Evolutionary conservation across 805 yeast genomes (phyloP).

Genomic region (Zygosaccharomyces pseudorouxii): DNA sequence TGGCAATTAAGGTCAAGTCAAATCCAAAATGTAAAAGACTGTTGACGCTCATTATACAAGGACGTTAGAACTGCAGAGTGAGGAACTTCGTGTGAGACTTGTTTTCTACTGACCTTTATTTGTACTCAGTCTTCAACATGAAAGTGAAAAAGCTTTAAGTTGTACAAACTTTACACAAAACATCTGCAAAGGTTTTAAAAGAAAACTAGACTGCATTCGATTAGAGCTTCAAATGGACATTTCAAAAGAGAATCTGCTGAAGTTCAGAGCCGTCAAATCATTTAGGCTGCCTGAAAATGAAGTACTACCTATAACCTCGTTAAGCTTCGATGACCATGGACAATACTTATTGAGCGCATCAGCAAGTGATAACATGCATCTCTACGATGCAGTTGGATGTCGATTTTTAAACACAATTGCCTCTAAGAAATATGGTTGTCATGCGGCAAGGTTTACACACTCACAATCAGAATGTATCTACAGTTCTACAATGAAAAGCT

Average conservation of each 20-base stretch:
- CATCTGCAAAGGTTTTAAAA: neutral
- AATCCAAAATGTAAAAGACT: constrained; percentile 57
- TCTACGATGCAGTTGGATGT: constrained; percentile 75
- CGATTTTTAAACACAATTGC: constrained; percentile 61
- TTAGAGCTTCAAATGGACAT: constrained; percentile 15
- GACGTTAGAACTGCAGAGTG: neutral
- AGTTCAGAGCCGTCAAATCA: constrained; percentile 43
- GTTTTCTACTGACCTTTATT: neutral
- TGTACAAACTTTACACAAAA: neutral
- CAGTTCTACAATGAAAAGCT: constrained; percentile 78
- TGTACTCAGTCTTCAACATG: neutral
- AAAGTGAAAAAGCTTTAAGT: constrained; percentile 1
- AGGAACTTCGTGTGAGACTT: too few species aligned
- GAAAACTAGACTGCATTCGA: neutral
- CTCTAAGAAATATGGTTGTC: constrained; percentile 90
- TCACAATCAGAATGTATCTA: constrained; percentile 66
- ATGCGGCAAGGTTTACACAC: constrained; percentile 79
- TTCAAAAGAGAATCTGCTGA: constrained; percentile 26
- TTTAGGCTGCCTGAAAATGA: constrained; percentile 46
- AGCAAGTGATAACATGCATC: constrained; percentile 74
- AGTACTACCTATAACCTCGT: constrained; percentile 56
- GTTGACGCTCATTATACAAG: constrained; percentile 14
- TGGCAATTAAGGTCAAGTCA: constrained; percentile 73
- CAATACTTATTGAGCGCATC: constrained; percentile 71
- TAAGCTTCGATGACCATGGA: constrained; percentile 82